Conservation (phyloP, 202 grass and related monocot genomes). For the Schoenoplectus tabernaemontani region DNA sequence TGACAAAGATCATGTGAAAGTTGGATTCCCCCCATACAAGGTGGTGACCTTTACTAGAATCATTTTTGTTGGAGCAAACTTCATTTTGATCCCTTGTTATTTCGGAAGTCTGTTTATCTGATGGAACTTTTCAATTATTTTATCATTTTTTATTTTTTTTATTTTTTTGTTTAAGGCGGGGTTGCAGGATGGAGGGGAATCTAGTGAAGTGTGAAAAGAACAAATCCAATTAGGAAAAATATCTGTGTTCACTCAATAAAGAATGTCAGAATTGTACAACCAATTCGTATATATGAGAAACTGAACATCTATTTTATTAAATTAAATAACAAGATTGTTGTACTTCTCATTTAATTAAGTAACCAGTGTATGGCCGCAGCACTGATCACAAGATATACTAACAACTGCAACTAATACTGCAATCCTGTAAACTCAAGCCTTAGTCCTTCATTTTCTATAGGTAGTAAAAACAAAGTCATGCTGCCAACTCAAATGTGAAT, state of each 20-base stretch:
- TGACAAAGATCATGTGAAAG: background rate
- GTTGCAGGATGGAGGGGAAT: background rate
- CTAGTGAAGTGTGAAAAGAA: background rate
- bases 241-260: background rate
- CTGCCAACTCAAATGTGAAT: background rate
- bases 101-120: background rate
- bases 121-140: background rate
- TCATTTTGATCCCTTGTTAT: background rate
- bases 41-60: background rate
- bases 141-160: background rate
- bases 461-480: background rate
- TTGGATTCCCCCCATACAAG: no score
- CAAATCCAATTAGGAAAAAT: background rate
- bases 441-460: background rate
- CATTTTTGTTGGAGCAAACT: background rate
- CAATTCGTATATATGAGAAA: background rate
- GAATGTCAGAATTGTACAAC: background rate
- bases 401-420: background rate
- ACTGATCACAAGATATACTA: background rate
- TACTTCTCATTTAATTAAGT: background rate
- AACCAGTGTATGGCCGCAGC: background rate
- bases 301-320: background rate
- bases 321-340: background rate
- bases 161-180: background rate
- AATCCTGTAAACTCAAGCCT: background rate